Evolutionary conservation across 129 eudicot genomes (phyloP).

Genomic region (Mikania micrantha): DNA sequence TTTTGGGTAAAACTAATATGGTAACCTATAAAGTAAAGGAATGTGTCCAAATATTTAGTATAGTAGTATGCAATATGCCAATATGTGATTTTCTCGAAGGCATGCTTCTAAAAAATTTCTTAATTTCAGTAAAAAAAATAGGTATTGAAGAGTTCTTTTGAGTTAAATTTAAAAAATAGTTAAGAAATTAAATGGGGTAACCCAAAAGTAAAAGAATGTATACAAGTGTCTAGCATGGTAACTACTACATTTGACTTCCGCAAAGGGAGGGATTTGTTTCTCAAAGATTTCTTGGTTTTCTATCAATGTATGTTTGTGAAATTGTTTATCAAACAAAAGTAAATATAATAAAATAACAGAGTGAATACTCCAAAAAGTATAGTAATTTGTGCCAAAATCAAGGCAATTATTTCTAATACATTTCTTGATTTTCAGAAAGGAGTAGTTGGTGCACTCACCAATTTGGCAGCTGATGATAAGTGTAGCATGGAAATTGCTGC

Average conservation of each 20-base stretch:
- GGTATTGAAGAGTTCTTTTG: neutral
- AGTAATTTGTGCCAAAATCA: neutral
- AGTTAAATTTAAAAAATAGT: neutral
- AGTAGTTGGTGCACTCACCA: conserved; percentile 95
- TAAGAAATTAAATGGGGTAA: no score
- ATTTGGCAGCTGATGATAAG: conserved; percentile 92
- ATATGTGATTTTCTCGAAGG: neutral
- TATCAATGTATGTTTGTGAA: neutral
- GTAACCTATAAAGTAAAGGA: no score
- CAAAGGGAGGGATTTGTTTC: neutral
- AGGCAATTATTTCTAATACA: neutral
- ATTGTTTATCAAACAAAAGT: neutral
- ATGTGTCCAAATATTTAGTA: no score
- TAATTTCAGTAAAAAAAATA: no score
- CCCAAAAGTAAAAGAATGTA: no score
- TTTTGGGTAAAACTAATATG: no score
- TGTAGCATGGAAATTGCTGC: conserved; percentile 85
- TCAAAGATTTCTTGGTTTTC: neutral
- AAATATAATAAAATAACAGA: neutral
- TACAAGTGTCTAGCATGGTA: no score
- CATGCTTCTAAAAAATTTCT: neutral
- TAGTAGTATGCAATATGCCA: neutral
- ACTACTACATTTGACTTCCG: no score
- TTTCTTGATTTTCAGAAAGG: conserved; percentile 60
- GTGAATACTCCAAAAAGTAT: neutral